Percentiles rank a stretch among this genome's conserved stretches.
Conservation (phyloP, 2,329 filamentous ascomycete genomes). For the Penicillium sp. region DNA sequence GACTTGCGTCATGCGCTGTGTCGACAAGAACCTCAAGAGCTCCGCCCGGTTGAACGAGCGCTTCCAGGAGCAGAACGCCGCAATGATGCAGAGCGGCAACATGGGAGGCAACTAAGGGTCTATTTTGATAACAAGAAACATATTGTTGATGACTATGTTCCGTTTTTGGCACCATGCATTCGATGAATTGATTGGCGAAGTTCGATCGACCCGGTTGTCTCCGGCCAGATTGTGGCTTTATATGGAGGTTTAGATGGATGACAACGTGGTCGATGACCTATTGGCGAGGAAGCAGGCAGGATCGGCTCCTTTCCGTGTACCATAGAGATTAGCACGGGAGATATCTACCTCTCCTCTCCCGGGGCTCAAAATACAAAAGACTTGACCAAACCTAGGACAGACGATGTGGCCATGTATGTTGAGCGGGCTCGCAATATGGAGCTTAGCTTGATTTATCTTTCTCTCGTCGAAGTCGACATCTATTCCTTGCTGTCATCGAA, state of each 20-base stretch:
- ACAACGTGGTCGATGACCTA: slow-evolving; percentile 2
- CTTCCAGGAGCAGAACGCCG: slow-evolving; percentile 74
- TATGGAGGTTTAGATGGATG: neutral
- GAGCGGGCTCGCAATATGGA: no score
- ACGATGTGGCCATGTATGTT: neutral
- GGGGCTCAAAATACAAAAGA: slow-evolving; percentile 4
- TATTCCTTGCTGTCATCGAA: neutral
- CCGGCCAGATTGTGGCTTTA: neutral
- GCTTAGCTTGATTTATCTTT: neutral
- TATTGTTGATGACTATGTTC: neutral
- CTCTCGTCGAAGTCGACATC: neutral
- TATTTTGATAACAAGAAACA: neutral
- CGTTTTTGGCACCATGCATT: neutral
- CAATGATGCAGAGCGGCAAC: slow-evolving; percentile 62
- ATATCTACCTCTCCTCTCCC: slow-evolving; percentile 6
- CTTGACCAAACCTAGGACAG: neutral
- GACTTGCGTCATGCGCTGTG: slow-evolving; percentile 89
- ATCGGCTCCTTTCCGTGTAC: slow-evolving; percentile 22
- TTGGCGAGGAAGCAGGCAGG: slow-evolving; percentile 9
- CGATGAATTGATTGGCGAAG: neutral
- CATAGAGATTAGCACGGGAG: slow-evolving; percentile 23
- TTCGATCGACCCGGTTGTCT: neutral
- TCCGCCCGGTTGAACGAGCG: slow-evolving; percentile 87
- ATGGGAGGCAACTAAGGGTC: slow-evolving; percentile 38
- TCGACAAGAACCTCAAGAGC: slow-evolving; percentile 92